Evolutionary conservation across 1,284 basidiomycete genomes (phyloP).

Genomic region (Earliella scabrosa): DNA sequence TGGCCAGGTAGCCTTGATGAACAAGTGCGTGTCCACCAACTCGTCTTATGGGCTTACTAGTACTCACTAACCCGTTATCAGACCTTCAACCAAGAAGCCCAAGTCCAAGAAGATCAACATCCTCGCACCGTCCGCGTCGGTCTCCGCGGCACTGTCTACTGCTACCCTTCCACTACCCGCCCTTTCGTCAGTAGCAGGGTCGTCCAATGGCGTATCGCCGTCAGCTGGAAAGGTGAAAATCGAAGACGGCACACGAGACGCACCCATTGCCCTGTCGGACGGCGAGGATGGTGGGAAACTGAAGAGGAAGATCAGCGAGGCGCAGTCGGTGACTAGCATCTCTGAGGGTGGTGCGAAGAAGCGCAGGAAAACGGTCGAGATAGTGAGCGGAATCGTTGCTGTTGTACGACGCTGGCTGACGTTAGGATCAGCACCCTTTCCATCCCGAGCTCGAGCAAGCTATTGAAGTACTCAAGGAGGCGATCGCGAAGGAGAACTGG

Average conservation of each 20-base stretch:
- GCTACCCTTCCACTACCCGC: constrained; percentile 31
- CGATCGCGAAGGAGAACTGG: constrained; percentile 72
- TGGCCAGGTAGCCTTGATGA: constrained; percentile 84
- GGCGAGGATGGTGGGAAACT: constrained; percentile 36
- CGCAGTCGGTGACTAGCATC: constrained; percentile 12
- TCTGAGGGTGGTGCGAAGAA: constrained; percentile 50
- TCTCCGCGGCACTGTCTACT: constrained; percentile 37
- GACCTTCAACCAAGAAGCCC: constrained; percentile 64
- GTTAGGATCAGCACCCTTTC: constrained; percentile 56
- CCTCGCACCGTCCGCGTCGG: constrained; percentile 33
- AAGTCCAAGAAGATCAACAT: constrained; percentile 60
- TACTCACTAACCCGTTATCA: constrained; percentile 8
- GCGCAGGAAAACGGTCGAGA: constrained; percentile 65
- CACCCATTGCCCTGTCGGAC: constrained; percentile 53
- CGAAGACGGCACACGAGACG: constrained; percentile 54
- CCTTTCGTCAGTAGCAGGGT: constrained; percentile 20
- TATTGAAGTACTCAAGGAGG: constrained; percentile 64
- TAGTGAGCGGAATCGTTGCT: constrained; percentile 43
- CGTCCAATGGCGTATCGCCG: constrained; percentile 21
- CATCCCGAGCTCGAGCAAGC: constrained; percentile 68
- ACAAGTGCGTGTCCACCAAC: constrained; percentile 54
- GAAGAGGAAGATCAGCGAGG: constrained; percentile 36
- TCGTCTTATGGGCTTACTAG: not conserved
- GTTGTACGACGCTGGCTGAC: constrained; percentile 1
- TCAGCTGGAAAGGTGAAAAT: constrained; percentile 17